phyloP scores from a whole-genome alignment of 1,139 yeast genomes.

The Casaregolazyma suthepensis region DNA sequence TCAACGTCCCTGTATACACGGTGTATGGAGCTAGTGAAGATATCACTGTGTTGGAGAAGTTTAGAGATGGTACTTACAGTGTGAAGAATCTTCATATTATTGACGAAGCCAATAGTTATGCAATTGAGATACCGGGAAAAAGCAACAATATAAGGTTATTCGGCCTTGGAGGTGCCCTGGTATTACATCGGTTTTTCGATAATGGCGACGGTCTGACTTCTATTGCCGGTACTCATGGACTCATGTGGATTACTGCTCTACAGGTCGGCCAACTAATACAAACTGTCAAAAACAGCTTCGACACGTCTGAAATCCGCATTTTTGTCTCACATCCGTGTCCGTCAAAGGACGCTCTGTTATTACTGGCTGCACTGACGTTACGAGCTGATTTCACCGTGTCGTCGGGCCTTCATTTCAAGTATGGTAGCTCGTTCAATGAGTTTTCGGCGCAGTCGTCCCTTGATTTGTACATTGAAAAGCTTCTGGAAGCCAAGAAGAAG shows the following conservation, averaged over 20 bases:
- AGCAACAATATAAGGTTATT: slow-evolving; percentile 49
- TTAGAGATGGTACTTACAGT: slow-evolving; percentile 46
- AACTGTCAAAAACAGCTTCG: slow-evolving; percentile 39
- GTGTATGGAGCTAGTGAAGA: slow-evolving; percentile 75
- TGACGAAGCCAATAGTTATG: slow-evolving; percentile 45
- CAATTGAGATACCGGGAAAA: slow-evolving; percentile 34
- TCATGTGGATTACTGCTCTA: slow-evolving; percentile 66
- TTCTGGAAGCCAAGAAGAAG: slow-evolving; percentile 53
- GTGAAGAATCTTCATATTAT: slow-evolving; percentile 56
- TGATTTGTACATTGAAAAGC: slow-evolving; percentile 48
- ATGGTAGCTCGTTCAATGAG: slow-evolving; percentile 68
- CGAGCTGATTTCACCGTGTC: slow-evolving; percentile 69
- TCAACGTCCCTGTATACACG: slow-evolving; percentile 67
- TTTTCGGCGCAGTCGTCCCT: slow-evolving; percentile 57
- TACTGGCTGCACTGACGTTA: slow-evolving; percentile 60
- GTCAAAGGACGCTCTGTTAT: slow-evolving; percentile 57
- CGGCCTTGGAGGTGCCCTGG: slow-evolving; percentile 69
- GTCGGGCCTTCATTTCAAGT: slow-evolving; percentile 66
- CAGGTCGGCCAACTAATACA: slow-evolving; percentile 62
- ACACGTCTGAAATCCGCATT: slow-evolving; percentile 47
- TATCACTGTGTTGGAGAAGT: slow-evolving; percentile 55
- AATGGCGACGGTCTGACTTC: slow-evolving; percentile 46
- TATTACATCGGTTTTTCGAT: slow-evolving; percentile 63
- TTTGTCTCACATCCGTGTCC: slow-evolving; percentile 67
- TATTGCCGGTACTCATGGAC: slow-evolving; percentile 66